Conservation (phyloP, 176 grass and related monocot genomes). For the Bonia amplexicaulis region DNA sequence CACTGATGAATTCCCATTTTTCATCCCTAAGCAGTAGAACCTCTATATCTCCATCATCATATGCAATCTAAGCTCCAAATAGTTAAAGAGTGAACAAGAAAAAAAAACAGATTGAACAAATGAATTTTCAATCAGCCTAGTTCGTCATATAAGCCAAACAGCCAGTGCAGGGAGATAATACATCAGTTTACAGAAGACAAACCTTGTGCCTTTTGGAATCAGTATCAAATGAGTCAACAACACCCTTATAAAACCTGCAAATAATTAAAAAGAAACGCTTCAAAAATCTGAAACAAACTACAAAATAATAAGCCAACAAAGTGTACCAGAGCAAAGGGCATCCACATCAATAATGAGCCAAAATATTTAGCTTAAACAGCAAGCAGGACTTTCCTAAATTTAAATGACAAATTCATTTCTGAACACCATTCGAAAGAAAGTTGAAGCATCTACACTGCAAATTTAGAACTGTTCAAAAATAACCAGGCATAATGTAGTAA, state of each 20-base stretch:
- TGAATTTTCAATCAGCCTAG: background rate
- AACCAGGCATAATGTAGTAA: background rate
- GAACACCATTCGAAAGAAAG: background rate
- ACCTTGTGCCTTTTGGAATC: conserved; percentile 84
- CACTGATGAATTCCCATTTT: conserved; percentile 62
- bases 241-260: conserved; percentile 72
- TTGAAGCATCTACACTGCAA: background rate
- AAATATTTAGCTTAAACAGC: background rate
- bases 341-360: background rate
- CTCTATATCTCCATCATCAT: conserved; percentile 91
- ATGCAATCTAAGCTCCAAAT: conserved; percentile 57
- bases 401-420: background rate
- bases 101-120: conserved; percentile 11
- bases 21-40: conserved; percentile 68
- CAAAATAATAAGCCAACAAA: background rate
- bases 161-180: background rate
- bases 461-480: background rate
- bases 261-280: conserved; percentile 3
- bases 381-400: background rate
- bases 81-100: background rate
- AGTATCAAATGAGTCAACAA: conserved; percentile 56
- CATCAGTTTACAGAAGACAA: background rate
- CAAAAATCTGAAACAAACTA: conserved; percentile 1
- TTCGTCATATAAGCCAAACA: conserved; percentile 7
- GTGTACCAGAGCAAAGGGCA: background rate